phyloP scores from a whole-genome alignment of 2,329 filamentous ascomycete genomes.

The Botrytis elliptica region DNA sequence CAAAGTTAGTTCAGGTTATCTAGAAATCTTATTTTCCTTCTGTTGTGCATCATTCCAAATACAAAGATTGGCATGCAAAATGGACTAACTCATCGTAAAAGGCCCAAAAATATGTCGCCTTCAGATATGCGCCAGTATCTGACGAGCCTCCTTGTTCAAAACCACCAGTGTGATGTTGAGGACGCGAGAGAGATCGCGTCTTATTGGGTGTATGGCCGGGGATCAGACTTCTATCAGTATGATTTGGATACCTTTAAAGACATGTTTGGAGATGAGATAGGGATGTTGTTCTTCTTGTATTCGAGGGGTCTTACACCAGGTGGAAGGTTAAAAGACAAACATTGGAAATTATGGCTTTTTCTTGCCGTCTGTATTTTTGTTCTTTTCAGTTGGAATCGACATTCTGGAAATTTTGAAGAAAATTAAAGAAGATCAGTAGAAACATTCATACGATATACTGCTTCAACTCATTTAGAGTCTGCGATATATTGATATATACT shows the following conservation, averaged over 20 bases:
- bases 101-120: neutral
- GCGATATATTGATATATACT: neutral
- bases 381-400: too few species aligned
- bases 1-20: neutral
- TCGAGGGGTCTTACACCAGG: neutral
- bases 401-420: too few species aligned
- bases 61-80: neutral
- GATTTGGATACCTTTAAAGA: slow-evolving; percentile 1
- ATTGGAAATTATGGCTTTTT: neutral
- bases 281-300: slow-evolving; percentile 10
- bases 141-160: neutral
- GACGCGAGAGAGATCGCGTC: neutral
- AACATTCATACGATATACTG: neutral
- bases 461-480: neutral
- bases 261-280: slow-evolving; percentile 1
- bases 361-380: neutral
- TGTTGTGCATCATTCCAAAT: neutral
- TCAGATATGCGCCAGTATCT: neutral
- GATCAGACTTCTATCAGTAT: slow-evolving; percentile 12
- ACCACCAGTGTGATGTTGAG: neutral
- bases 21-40: neutral
- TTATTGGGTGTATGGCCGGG: slow-evolving; percentile 1
- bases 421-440: neutral
- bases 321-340: rapidly evolving
- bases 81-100: neutral